These are phyloP conservation scores for Meredithiella fracta DNA, from an alignment of 2,329 filamentous ascomycete genomes.

Conservation along the genomic window DNA sequence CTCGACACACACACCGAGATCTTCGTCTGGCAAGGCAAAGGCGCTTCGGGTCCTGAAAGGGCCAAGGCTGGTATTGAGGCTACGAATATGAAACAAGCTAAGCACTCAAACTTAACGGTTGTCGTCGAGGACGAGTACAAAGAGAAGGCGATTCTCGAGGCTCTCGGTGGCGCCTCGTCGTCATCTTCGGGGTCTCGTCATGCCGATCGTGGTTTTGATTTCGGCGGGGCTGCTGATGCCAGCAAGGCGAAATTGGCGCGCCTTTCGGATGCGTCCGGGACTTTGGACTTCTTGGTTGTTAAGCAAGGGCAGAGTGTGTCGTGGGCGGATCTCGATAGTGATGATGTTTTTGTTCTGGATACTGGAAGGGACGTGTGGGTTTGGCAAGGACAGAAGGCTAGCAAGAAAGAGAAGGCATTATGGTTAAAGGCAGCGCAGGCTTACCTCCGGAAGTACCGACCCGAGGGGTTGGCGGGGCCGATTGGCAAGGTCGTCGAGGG, in stretches of 20 bases:
- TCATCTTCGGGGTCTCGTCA: not conserved
- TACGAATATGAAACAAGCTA: conserved; percentile 45
- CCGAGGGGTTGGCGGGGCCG: conserved; percentile 19
- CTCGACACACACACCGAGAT: conserved; percentile 47
- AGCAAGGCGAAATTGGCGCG: conserved; percentile 33
- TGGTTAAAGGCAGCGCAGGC: conserved; percentile 45
- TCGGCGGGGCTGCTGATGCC: conserved; percentile 4
- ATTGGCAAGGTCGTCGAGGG: conserved; percentile 42
- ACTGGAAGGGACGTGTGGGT: conserved; percentile 46
- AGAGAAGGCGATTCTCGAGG: conserved; percentile 35
- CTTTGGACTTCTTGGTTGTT: conserved; percentile 39
- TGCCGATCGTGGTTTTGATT: not conserved
- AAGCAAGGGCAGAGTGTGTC: conserved; percentile 35
- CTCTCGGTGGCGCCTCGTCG: conserved; percentile 30
- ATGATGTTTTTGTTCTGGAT: conserved; percentile 46
- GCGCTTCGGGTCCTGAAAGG: conserved; percentile 52
- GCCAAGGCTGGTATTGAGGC: conserved; percentile 51
- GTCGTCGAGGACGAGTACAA: conserved; percentile 43
- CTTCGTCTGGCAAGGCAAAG: conserved; percentile 52
- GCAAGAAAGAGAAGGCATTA: conserved; percentile 37
- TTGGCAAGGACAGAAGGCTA: conserved; percentile 46
- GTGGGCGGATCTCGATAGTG: conserved; percentile 34
- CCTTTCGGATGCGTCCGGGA: conserved; percentile 45
- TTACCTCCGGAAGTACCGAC: conserved; percentile 27
- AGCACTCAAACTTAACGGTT: conserved; percentile 49